Base-by-base conservation (phyloP, 805 yeast species). In the Jamesozyma hellenica region DNA sequence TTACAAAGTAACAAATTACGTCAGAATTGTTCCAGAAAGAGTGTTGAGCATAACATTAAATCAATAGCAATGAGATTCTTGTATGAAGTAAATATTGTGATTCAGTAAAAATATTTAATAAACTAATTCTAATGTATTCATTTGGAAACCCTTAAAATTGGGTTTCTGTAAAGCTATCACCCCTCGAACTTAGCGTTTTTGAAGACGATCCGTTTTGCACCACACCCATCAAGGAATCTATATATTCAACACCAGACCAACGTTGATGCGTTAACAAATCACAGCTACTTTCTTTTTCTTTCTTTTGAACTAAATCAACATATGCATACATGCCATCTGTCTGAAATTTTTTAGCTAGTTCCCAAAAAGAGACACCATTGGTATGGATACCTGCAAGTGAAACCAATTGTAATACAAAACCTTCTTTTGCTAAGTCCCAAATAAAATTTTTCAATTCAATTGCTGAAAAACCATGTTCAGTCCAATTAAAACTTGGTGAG, bases 401-500 rank as follows among this genome's bases (percentile, higher is more conserved):
- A 14, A 77, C 74, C 31, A 77, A 63, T 55, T 77, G 82, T 31
- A 77, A 51, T 2, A 74, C 74, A 49, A 73, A 76, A 4, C 82
- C 82, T 34, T 66, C 55, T 51, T 73, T 66, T 19, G 75, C 81
- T 34, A 77, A 56, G 44, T 72, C 76, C 61, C 68, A 66, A 11
- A 73, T 71, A 47, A 75, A 74, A 29, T 63, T 61, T 42, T 67
- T 57, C 36, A 77, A 61, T 39, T 69, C 69, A 14, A 60, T 45
- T 12, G 67, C 70, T 14, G 63, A 51, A 53, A 71, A 77, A 1
- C 81, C 82, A 41, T 75, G 76, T 0, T 67, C 70, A 14, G 65
- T 53, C 79, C 82, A 77, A 57, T 77, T 74, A 60, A 75, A 77
- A 16, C 75, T 69, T 13, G 82, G 82, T 19, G 76, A 68, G 41